Evolutionary conservation across 202 grass and related monocot species (phyloP).

Genomic region (Digitaria exilis): DNA sequence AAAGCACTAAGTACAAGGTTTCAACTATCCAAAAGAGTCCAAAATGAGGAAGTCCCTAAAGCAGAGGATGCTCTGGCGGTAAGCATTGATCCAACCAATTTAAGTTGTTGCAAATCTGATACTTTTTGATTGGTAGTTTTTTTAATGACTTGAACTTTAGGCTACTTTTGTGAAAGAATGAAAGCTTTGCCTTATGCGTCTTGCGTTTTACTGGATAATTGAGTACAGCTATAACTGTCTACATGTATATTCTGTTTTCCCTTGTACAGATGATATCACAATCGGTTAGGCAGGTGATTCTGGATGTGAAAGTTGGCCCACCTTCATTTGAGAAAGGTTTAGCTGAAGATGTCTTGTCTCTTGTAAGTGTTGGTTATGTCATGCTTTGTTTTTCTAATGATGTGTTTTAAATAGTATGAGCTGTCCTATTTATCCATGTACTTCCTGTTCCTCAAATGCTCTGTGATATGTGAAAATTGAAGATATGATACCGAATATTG

Average conservation of each 20-base stretch:
- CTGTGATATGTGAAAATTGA: no score
- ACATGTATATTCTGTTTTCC: constrained; percentile 12
- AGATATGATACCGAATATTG: no score
- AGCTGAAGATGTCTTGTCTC: constrained; percentile 70
- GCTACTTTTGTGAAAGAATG: background rate
- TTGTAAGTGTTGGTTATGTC: constrained; percentile 58
- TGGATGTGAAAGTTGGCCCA: constrained; percentile 88
- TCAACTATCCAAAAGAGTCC: constrained; percentile 53
- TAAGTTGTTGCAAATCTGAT: background rate
- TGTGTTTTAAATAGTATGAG: background rate
- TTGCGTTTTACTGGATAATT: constrained; percentile 2
- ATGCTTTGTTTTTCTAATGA: constrained; percentile 14
- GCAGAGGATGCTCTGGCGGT: constrained; percentile 68
- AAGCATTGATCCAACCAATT: constrained; percentile 17
- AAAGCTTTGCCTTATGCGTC: constrained; percentile 8
- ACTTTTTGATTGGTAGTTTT: background rate
- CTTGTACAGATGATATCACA: constrained; percentile 63
- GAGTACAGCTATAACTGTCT: background rate
- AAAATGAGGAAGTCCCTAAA: constrained; percentile 57
- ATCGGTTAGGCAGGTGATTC: constrained; percentile 73
- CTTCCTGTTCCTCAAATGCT: constrained; percentile 23
- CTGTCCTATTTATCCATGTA: background rate
- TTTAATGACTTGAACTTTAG: constrained; percentile 21
- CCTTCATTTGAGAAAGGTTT: constrained; percentile 76
- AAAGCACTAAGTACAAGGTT: constrained; percentile 60